These are phyloP conservation scores for Cyberlindnera xylosilytica DNA, from an alignment of 805 yeast genomes.

Conservation along the genomic window DNA sequence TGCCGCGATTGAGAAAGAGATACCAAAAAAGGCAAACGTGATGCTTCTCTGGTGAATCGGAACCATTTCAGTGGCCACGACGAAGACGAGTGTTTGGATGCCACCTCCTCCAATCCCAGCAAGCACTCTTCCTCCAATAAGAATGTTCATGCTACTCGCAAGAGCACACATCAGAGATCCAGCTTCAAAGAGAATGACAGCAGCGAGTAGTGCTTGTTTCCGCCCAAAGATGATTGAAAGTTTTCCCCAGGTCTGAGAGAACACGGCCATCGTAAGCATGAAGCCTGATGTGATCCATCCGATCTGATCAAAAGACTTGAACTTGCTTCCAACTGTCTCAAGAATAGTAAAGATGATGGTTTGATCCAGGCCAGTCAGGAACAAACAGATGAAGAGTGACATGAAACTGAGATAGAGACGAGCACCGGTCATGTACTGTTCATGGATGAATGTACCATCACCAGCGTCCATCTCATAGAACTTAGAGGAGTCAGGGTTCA, in stretches of 20 bases:
- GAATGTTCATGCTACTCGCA: slow-evolving; percentile 49
- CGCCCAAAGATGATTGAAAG: slow-evolving; percentile 37
- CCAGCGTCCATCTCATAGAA: slow-evolving; percentile 25
- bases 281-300: slow-evolving; percentile 60
- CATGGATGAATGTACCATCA: slow-evolving; percentile 23
- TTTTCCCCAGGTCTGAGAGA: slow-evolving; percentile 54
- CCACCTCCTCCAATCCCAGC: slow-evolving; percentile 40
- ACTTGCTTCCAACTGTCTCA: slow-evolving; percentile 45
- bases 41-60: slow-evolving; percentile 27
- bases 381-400: slow-evolving; percentile 24
- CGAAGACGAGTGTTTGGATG: slow-evolving; percentile 49
- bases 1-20: slow-evolving; percentile 45
- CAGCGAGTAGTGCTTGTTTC: slow-evolving; percentile 43
- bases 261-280: slow-evolving; percentile 48
- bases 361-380: slow-evolving; percentile 49
- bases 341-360: slow-evolving; percentile 53
- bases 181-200: slow-evolving; percentile 30
- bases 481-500: slow-evolving; percentile 6
- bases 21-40: slow-evolving; percentile 23
- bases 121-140: slow-evolving; percentile 67
- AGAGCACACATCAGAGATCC: slow-evolving; percentile 56
- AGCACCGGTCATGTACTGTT: slow-evolving; percentile 20
- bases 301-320: slow-evolving; percentile 46
- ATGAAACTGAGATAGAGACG: slow-evolving; percentile 6
- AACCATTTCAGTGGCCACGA: slow-evolving; percentile 51